Evolutionary conservation across 139 green algal species (phyloP).

Genomic region (Pseudopediastrum boryanum): DNA sequence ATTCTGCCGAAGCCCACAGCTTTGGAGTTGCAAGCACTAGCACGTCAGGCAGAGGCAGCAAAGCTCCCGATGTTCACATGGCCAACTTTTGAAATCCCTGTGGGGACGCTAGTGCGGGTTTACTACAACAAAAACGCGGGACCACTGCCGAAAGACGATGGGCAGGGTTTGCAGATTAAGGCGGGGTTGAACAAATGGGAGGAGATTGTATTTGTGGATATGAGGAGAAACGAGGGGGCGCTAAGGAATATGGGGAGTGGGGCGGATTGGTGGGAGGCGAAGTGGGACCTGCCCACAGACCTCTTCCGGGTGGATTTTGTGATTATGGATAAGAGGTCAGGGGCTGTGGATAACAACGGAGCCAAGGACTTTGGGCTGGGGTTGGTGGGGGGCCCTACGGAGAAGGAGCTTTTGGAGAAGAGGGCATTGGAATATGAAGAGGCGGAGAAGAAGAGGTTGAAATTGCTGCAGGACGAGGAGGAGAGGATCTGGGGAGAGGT

Average conservation of each 20-base stretch:
- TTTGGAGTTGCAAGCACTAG: no score
- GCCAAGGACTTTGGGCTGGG: slow-evolving; percentile 67
- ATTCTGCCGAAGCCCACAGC: no score
- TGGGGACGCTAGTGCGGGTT: slow-evolving; percentile 46
- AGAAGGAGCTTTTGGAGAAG: slow-evolving; percentile 68
- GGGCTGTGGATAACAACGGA: slow-evolving; percentile 79
- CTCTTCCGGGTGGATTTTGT: slow-evolving; percentile 85
- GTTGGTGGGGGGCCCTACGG: slow-evolving; percentile 61
- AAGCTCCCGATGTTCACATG: slow-evolving; percentile 48
- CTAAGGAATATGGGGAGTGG: background rate
- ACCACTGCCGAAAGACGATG: slow-evolving; percentile 48
- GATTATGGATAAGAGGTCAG: slow-evolving; percentile 60
- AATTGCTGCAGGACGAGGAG: slow-evolving; percentile 63
- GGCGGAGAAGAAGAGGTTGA: slow-evolving; percentile 52
- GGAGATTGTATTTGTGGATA: slow-evolving; percentile 22
- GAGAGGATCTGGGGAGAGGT: slow-evolving; percentile 54
- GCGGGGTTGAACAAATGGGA: slow-evolving; percentile 86
- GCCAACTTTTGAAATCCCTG: slow-evolving; percentile 39
- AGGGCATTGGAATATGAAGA: slow-evolving; percentile 40
- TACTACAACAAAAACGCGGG: slow-evolving; percentile 76
- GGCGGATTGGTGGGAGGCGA: slow-evolving; percentile 60
- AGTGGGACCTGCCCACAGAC: slow-evolving; percentile 58
- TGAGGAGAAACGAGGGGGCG: background rate
- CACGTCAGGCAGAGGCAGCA: no score
- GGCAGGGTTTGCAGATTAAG: slow-evolving; percentile 63